Conservation (phyloP, 2,329 filamentous ascomycete species). For the Magnaporthales sp. region DNA sequence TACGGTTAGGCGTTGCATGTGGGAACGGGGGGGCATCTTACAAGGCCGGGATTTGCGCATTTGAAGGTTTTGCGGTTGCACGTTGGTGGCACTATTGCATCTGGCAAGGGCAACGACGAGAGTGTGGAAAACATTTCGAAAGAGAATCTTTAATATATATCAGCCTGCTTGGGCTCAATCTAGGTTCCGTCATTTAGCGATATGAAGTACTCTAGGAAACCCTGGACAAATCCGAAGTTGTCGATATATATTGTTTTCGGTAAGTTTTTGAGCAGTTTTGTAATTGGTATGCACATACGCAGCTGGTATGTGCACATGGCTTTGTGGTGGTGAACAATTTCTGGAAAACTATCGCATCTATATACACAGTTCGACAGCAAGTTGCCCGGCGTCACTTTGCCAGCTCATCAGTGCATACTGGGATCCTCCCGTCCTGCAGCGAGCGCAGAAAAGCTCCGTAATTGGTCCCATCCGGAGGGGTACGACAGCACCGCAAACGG, state of each 20-base stretch:
- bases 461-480: neutral
- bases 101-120: too few relatives aligned
- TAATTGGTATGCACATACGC: neutral
- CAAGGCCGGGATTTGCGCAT: neutral
- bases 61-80: neutral
- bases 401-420: conserved; percentile 1
- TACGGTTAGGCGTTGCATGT: neutral
- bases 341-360: neutral
- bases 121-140: too few relatives aligned
- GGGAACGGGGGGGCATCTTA: neutral
- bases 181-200: too few relatives aligned
- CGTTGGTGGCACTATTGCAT: too few relatives aligned
- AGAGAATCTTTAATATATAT: too few relatives aligned
- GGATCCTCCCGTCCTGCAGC: conserved; percentile 1
- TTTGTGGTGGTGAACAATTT: neutral
- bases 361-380: neutral
- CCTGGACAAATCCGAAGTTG: too few relatives aligned
- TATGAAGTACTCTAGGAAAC: too few relatives aligned
- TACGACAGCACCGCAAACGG: neutral
- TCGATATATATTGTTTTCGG: neutral
- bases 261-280: neutral
- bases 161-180: too few relatives aligned
- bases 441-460: neutral
- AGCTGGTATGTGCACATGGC: neutral
- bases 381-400: neutral